Base-by-base conservation (phyloP, 2,329 filamentous ascomycete genomes). In the Huntiella savannae region DNA sequence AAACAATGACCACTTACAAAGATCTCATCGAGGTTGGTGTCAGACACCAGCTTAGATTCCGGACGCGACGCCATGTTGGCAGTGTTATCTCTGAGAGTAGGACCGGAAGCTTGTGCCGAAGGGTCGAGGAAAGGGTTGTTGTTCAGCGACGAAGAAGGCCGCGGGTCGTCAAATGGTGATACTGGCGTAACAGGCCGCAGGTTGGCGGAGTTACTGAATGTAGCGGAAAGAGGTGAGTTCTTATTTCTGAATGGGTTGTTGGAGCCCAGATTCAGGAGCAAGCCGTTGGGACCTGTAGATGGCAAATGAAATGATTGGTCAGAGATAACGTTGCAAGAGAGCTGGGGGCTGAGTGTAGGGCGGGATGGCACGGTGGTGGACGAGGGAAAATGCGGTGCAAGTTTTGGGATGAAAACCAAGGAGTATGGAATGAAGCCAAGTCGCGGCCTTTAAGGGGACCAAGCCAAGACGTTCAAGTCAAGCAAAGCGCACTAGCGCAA, bases 211-310 rank as follows among this genome's bases (percentile, higher is more conserved):
- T 51, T 58, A 57, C 51, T 52, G 56, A 60, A 45, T 63, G 44
- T 50, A 34, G 47, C 43, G 40, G 49, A 51, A 17, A 51, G 59
- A 43, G 73, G 78, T 52, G 79, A 82, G 34, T 68, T 66, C 52
- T 77, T 75, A 61, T 83, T 83, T 65, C 81, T 78, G 56, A 75
- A 87, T 52, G 82, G 82, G 59, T 87, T 87, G 70, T 86, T 86
- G 60, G 81, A 86, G 60, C 78, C 77, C 57, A 86, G 72, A 62
- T 77, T 79, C 59, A 80, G 64, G 46, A 71, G 66, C 58, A 79
- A 66, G 54, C 68, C 69, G 47, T 49, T 49, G 34, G 47, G 47
- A 38, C 47, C 47, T 58, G 55, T 58, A 60, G 61, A 55, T 58
- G 58, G 58, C 57, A 60, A 62, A 55, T 60, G 67, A 64, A 67